phyloP scores from a whole-genome alignment of 371 early-diverging fungal genomes.

The Gilbertella persicaria region DNA sequence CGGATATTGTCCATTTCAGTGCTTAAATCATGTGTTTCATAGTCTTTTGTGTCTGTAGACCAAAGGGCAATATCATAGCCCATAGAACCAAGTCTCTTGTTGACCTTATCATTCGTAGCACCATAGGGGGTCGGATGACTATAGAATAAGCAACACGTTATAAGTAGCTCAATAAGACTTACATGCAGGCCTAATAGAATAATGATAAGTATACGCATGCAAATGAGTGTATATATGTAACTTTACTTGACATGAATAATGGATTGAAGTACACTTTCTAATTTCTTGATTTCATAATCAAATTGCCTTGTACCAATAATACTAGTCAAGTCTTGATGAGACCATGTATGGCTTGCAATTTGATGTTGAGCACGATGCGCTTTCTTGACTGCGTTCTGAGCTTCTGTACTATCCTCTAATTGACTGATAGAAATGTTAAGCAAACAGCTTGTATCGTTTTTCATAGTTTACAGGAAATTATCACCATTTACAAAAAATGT shows the following conservation, averaged over 20 bases:
- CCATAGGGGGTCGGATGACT: constrained; percentile 56
- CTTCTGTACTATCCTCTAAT: neutral
- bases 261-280: constrained; percentile 23
- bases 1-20: constrained; percentile 19
- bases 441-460: neutral
- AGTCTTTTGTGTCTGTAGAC: constrained; percentile 61
- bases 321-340: constrained; percentile 42
- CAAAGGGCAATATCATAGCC: constrained; percentile 55
- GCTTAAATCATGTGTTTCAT: constrained; percentile 26
- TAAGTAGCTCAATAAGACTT: constrained; percentile 23
- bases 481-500: constrained; percentile 65
- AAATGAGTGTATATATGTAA: neutral
- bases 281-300: constrained; percentile 24
- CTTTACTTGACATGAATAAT: neutral
- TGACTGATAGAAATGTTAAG: neutral
- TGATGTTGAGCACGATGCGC: constrained; percentile 47
- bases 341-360: constrained; percentile 62
- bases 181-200: constrained; percentile 35
- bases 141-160: constrained; percentile 24
- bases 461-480: constrained; percentile 40
- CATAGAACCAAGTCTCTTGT: constrained; percentile 26
- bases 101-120: constrained; percentile 19
- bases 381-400: constrained; percentile 33
- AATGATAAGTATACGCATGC: too few relatives aligned
- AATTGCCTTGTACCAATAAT: constrained; percentile 25